A percentile compares a stretch with the other conserved stretches of the same genome.
These are phyloP conservation scores for Trifolium subterraneum DNA, from an alignment of 306 rosid species.

Conservation along the genomic window DNA sequence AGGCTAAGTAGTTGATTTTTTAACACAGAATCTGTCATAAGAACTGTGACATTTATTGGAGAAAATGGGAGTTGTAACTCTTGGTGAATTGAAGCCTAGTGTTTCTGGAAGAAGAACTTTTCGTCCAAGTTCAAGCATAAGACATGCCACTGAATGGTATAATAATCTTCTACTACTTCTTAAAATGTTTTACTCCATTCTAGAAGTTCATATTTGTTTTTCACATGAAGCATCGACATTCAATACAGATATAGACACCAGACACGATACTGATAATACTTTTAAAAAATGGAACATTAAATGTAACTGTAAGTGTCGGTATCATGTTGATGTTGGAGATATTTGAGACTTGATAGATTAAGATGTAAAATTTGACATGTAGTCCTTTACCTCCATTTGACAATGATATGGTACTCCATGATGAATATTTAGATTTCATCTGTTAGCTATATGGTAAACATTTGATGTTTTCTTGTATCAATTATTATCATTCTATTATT, in stretches of 20 bases:
- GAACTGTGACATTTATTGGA: constrained; percentile 36
- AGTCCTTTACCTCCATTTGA: constrained; percentile 40
- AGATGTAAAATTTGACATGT: constrained; percentile 47
- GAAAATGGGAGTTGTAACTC: constrained; percentile 88
- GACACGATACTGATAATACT: neutral
- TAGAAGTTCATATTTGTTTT: neutral
- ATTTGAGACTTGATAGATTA: constrained; percentile 25
- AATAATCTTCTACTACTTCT: constrained; percentile 31
- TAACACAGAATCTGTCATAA: neutral
- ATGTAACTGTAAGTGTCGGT: neutral
- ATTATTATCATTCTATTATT: constrained; percentile 51
- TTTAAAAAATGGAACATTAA: constrained; percentile 21
- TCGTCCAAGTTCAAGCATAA: constrained; percentile 85
- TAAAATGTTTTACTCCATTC: neutral
- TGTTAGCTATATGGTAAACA: constrained; percentile 38
- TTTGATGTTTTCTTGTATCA: constrained; percentile 45
- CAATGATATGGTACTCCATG: constrained; percentile 47
- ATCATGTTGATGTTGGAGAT: neutral
- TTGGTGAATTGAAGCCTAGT: constrained; percentile 92
- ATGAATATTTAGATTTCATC: constrained; percentile 46
- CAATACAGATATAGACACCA: neutral
- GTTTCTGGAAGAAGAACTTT: constrained; percentile 89
- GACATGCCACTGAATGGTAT: constrained; percentile 99
- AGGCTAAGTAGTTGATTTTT: neutral
- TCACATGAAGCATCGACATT: neutral